Percentiles rank a stretch among this genome's conserved stretches.
Conservation (phyloP, 257 asterid species). For the Solanum okadae region DNA sequence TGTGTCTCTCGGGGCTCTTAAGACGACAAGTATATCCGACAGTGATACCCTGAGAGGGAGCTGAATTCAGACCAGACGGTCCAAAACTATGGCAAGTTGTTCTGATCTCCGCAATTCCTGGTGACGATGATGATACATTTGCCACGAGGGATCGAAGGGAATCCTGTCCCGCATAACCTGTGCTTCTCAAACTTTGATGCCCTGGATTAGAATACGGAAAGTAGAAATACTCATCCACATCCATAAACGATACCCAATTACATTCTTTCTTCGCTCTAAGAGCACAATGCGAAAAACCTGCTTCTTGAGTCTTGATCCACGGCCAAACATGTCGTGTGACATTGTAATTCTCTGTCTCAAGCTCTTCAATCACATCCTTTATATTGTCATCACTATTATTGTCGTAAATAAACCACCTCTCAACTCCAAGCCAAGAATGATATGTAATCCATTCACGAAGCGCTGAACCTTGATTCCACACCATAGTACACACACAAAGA, state of each 20-base stretch:
- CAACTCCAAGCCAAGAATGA: constrained; percentile 89
- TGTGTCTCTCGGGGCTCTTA: constrained; percentile 93
- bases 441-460: constrained; percentile 82
- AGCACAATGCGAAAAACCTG: constrained; percentile 95
- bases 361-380: constrained; percentile 39
- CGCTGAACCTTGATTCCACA: constrained; percentile 86
- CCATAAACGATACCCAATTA: constrained; percentile 87
- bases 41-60: constrained; percentile 64
- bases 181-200: constrained; percentile 19
- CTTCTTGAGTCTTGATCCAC: constrained; percentile 97
- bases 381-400: constrained; percentile 79
- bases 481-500: constrained; percentile 92
- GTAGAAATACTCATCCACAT: constrained; percentile 89
- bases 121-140: constrained; percentile 45
- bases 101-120: constrained; percentile 59
- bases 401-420: constrained; percentile 86
- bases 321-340: constrained; percentile 92
- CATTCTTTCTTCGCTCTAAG: constrained; percentile 72
- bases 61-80: constrained; percentile 66
- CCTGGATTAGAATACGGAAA: constrained; percentile 45
- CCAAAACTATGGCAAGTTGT: constrained; percentile 91
- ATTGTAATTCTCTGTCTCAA: constrained; percentile 40
- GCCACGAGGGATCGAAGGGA: constrained; percentile 50
- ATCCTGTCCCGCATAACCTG: constrained; percentile 39
- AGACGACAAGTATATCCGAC: constrained; percentile 92